Conservation (phyloP, 2,329 filamentous ascomycete genomes). For the Trichoderma sp. region DNA sequence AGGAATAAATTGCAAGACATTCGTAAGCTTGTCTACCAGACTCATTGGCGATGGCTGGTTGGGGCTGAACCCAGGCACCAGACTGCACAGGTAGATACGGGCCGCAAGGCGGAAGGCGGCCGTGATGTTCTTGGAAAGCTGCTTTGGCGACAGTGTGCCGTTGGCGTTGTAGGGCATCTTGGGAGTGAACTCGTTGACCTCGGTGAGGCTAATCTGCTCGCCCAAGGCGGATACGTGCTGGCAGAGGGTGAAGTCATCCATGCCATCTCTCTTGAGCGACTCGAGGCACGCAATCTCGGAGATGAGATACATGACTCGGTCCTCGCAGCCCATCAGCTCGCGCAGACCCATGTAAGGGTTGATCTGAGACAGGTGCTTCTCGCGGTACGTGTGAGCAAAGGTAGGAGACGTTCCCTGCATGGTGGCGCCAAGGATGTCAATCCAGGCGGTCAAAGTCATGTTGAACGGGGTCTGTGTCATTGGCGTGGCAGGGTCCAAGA, state of each 20-base stretch:
- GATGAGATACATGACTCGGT: slow-evolving; percentile 96
- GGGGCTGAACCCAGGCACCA: slow-evolving; percentile 86
- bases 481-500: slow-evolving; percentile 61
- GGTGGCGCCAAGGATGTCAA: slow-evolving; percentile 93
- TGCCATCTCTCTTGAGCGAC: slow-evolving; percentile 78
- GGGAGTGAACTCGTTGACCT: slow-evolving; percentile 63
- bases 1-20: slow-evolving; percentile 80
- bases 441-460: slow-evolving; percentile 94
- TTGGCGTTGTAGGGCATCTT: slow-evolving; percentile 67
- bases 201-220: slow-evolving; percentile 81
- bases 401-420: slow-evolving; percentile 85
- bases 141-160: slow-evolving; percentile 77
- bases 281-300: slow-evolving; percentile 97
- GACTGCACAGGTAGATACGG: slow-evolving; percentile 93
- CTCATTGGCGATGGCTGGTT: slow-evolving; percentile 73
- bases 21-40: slow-evolving; percentile 77
- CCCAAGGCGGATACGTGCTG: slow-evolving; percentile 87
- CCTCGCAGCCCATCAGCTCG: slow-evolving; percentile 96
- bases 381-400: slow-evolving; percentile 93
- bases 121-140: slow-evolving; percentile 87
- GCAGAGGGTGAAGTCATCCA: slow-evolving; percentile 85
- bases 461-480: slow-evolving; percentile 76
- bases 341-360: slow-evolving; percentile 72
- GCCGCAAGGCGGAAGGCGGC: slow-evolving; percentile 88
- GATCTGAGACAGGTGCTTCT: slow-evolving; percentile 77